Base-by-base conservation (phyloP, 805 yeast species). In the Hanseniaspora jakobsenii region DNA sequence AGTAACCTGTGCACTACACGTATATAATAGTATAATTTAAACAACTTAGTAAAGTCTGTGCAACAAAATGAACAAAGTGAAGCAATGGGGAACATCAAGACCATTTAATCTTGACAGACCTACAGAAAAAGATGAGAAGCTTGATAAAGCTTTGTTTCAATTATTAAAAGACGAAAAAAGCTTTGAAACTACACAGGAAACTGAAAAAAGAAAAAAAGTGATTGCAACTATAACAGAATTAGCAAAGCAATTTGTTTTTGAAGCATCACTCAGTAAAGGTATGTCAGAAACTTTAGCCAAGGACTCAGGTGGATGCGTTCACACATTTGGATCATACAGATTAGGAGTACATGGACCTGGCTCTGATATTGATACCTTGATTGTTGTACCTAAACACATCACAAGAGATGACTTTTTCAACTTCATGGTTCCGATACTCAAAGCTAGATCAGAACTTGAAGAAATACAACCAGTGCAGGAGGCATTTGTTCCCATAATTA, bases 331-430 rank as follows among this genome's bases (percentile, higher is more conserved):
- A 1, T 86, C 96, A 1, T 91, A 87, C 56, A 70, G 95, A 50
- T 65, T 91, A 35, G 98, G 98, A 3, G 98, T 91, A 12, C 85
- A 87, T 64, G 97, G 97, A 0, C 97, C 97, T 0, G 97, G 98
- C 1, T 81, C 94, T 0, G 98, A 91, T 78, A 89, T 91, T 49
- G 98, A 91, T 67, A 83, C 97, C 0, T 66, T 91, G 36, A 83
- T 91, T n/a, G 96, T 89, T 22, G 96, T 84, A 14, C 98, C 98
- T 1, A 91, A 89, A 55, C 97, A 91, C 61, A 94, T 91, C 12
- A 70, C 82, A 1, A 72, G 95, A 51, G 91, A 82, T 21, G 91
- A 87, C 61, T 91, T 89, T 58, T 91, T 91, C 58, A 74, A 72
- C 1, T 86, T 83, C 0, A 86, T 91, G 64, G 82, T 70, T 29